Conservation (phyloP, 495 filamentous ascomycete species). For the Hypoxylon intermedium region DNA sequence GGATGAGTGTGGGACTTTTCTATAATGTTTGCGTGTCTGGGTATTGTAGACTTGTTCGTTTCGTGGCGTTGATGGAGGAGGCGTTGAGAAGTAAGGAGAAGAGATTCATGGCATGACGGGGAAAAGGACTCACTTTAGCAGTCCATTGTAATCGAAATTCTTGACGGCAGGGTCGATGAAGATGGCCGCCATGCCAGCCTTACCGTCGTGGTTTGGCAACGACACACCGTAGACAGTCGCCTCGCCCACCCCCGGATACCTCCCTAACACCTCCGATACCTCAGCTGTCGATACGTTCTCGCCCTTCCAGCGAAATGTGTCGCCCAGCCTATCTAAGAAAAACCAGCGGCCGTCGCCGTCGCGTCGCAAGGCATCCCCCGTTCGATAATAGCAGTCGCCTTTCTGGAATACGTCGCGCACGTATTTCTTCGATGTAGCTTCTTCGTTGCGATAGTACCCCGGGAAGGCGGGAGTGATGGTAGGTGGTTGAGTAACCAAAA, state of each 20-base stretch:
- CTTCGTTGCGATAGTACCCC: conserved; percentile 72
- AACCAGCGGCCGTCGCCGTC: conserved; percentile 75
- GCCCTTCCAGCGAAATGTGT: conserved; percentile 85
- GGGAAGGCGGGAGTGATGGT: conserved; percentile 60
- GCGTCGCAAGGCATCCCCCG: conserved; percentile 73
- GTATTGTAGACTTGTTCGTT: too few species aligned
- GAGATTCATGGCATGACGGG: too few species aligned
- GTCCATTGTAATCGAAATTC: conserved; percentile 60
- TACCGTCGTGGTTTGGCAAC: conserved; percentile 73
- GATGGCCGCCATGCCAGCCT: conserved; percentile 72
- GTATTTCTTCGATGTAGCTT: conserved; percentile 73
- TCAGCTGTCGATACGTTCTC: conserved; percentile 85
- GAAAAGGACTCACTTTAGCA: conserved; percentile 53
- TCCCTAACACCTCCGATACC: conserved; percentile 71
- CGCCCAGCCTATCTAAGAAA: conserved; percentile 77
- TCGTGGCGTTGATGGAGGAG: neutral
- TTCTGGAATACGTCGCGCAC: conserved; percentile 73
- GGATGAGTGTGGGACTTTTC: neutral
- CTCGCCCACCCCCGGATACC: conserved; percentile 70
- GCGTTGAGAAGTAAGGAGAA: neutral
- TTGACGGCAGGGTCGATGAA: conserved; percentile 52
- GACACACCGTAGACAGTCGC: conserved; percentile 82
- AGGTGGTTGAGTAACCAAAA: conserved; percentile 68
- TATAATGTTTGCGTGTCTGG: conserved; percentile 3
- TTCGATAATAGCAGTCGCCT: conserved; percentile 78